Base-by-base conservation (phyloP, 768 basidiomycete species). In the Ramaria rubella region DNA sequence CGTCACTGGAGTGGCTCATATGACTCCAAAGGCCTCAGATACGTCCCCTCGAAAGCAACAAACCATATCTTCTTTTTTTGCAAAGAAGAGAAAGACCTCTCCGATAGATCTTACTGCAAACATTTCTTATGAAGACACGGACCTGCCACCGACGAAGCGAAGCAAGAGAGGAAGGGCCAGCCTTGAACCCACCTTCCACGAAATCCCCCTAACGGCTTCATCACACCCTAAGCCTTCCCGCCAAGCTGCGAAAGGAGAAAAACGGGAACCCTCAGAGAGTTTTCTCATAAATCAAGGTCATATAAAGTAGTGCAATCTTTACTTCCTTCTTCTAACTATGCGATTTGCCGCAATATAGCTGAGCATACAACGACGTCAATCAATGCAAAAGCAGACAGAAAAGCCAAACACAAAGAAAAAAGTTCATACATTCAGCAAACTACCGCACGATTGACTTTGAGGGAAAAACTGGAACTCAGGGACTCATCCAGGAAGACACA, bases 41-140 rank as follows among this genome's bases (percentile, higher is more conserved):
- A 4, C 17, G 9, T 31, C 21, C 23, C 26, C 43, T 23, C 42
- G 11, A 23, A 33, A 30, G 6, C 77, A 78, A 50, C 60, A 71
- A 0, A 68, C 65, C 2, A 75, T 79, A 14, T 79, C 78, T 2
- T 64, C 68, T 0, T 79, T 73, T 64, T 79, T 79, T 61, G 53
- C 61, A 24, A 42, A 67, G 58, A 75, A 74, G 57, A 68, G 75
- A 31, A 55, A 66, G 6, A 38, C 49, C 55, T 54, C 64, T 60
- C 72, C 73, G 17, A 79, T 85, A 54, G 85, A 86, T 70, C 68
- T 85, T 60, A 83, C 84, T 11, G 74, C n/a, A n/a, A n/a, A n/a
- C n/a, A n/a, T 72, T 40, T 62, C 61, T 26, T 49, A 61, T 31
- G 60, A 58, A 26, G 54, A 58, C 15, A 59, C 38, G 4, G 60